A percentile compares a stretch with the other conserved stretches of the same genome.
Evolutionary conservation across 2,329 filamentous ascomycete genomes (phyloP).

Genomic region (Colletotrichum tabaci): DNA sequence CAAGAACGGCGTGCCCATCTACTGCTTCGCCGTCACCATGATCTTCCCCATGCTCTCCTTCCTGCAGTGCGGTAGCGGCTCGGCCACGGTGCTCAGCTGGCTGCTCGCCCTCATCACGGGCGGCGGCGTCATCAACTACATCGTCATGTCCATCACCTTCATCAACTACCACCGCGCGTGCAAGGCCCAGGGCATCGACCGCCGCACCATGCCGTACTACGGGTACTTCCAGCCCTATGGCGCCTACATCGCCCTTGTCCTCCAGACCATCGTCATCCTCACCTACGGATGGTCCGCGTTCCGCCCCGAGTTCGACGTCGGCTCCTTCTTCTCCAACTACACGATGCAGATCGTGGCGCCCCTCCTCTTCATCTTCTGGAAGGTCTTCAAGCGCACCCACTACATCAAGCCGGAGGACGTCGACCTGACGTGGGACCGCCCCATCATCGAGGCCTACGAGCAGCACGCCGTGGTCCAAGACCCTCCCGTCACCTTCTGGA

Average conservation of each 20-base stretch:
- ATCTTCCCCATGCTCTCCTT: conserved; percentile 35
- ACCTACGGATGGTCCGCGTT: conserved; percentile 77
- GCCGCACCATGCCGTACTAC: conserved; percentile 73
- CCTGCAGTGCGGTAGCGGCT: conserved; percentile 51
- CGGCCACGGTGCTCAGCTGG: conserved; percentile 78
- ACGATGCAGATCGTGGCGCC: conserved; percentile 74
- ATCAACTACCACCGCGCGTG: conserved; percentile 75
- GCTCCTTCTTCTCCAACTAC: conserved; percentile 76
- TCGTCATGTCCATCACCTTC: conserved; percentile 63
- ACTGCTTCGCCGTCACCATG: conserved; percentile 41
- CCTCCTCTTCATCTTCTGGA: conserved; percentile 70
- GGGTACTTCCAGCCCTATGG: conserved; percentile 78
- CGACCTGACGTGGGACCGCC: conserved; percentile 73
- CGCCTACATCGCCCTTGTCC: conserved; percentile 68
- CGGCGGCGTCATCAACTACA: conserved; percentile 41
- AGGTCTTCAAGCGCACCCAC: conserved; percentile 73
- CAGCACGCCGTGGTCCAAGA: conserved; percentile 47
- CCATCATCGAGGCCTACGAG: conserved; percentile 72
- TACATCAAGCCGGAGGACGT: conserved; percentile 68
- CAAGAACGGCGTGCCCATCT: conserved; percentile 51
- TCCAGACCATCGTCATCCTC: conserved; percentile 73
- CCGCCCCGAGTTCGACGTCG: conserved; percentile 69
- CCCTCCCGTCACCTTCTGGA: conserved; percentile 68
- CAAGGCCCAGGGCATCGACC: conserved; percentile 66
- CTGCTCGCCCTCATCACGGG: conserved; percentile 77